Percentiles rank a stretch among this genome's conserved stretches.
These are phyloP conservation scores for Lactarius quietus DNA, from an alignment of 768 basidiomycete species.

Conservation along the genomic window DNA sequence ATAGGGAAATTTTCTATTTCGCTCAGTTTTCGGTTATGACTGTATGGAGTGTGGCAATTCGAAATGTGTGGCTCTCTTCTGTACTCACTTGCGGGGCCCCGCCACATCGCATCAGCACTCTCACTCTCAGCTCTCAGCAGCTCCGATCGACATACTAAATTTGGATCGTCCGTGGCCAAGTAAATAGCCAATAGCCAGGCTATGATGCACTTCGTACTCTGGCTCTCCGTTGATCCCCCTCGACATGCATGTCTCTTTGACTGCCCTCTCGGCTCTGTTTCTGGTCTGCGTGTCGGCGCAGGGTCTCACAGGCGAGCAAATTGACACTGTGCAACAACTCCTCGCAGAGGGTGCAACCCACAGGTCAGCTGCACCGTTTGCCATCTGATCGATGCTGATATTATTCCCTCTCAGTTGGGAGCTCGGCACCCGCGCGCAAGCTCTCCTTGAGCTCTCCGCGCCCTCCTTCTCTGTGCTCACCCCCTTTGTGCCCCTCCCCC, in stretches of 20 bases:
- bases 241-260: background rate
- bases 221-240: no score
- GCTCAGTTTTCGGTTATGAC: no score
- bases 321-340: conserved; percentile 36
- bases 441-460: conserved; percentile 48
- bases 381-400: background rate
- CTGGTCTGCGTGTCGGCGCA: conserved; percentile 30
- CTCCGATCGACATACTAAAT: background rate
- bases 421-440: conserved; percentile 48
- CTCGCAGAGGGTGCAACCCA: conserved; percentile 42
- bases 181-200: background rate
- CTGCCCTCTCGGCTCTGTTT: background rate
- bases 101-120: background rate
- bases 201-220: background rate
- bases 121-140: no score
- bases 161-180: background rate
- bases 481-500: conserved; percentile 31
- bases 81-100: background rate
- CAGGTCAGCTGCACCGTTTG: conserved; percentile 33
- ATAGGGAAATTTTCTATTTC: no score
- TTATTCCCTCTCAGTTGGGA: conserved; percentile 46
- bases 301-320: conserved; percentile 35
- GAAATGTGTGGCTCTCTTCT: no score
- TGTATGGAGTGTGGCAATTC: no score
- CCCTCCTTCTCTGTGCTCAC: conserved; percentile 46